Evolutionary conservation across 225 moss, liverwort and hornwort species (phyloP), one percentile per base, ranked within the genome.

Genomic region (Climacium dendroides): DNA sequence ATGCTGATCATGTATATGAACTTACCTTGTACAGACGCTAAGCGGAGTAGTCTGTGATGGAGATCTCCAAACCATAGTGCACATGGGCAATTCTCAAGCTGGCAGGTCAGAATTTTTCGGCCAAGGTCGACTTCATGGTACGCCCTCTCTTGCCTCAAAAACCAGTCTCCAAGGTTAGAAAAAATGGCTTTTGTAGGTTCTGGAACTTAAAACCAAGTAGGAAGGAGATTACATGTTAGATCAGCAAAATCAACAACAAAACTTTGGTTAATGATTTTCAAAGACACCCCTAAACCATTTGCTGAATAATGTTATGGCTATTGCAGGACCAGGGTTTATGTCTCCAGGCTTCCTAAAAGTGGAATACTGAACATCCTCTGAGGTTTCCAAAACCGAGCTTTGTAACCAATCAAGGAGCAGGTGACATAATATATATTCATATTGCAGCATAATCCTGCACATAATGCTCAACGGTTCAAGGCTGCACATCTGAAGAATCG

Each of bases 21-120:
- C 15, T 60, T 60, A 13, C 34, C 78, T 78, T 85, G 80, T 87
- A 60, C 95, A 97, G 97, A 65, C 87, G 52, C 48, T 90, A 62
- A 85, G 84, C 71, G 87, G 90, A 76, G 77, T 63, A 65, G 79
- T 26, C 41, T 94, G 91, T 89, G 96, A 96, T 85, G 96, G 94
- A 80, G 97, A 97, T 83, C 95, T 97, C 55, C 96, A 94, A 86
- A 90, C 91, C 89, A 90, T 97, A 28, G 97, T 97, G 87, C 93
- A 96, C 81, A 95, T 95, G 97, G 91, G 93, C 77, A 66, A 87
- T 64, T 83, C 87, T 64, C 96, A 95, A 89, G 85, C 60, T 59
- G 60, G 88, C 81, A 91, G 86, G 78, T 86, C 92, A 34, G 91
- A 89, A 19, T 87, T 76, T 83, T 84, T 86, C 29, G 64, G 74